Evolutionary conservation across 2,329 filamentous ascomycete species (phyloP).

Genomic region (Trichoderma semiorbis): DNA sequence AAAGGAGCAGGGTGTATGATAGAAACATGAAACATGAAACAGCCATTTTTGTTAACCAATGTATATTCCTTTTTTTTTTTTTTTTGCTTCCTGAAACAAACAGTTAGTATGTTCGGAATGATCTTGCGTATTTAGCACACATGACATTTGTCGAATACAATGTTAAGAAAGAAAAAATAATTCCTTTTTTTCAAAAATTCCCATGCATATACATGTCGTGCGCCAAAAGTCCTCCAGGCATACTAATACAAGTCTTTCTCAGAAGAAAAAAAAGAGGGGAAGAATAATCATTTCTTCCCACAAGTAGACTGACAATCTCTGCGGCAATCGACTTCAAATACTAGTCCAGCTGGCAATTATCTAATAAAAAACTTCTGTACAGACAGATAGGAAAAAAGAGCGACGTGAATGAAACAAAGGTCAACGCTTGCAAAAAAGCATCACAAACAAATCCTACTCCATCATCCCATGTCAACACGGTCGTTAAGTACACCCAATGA

Average conservation of each 20-base stretch:
- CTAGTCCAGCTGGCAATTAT: constrained; percentile 14
- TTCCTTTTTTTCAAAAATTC: background rate
- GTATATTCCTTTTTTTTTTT: background rate
- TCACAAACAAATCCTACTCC: constrained; percentile 3
- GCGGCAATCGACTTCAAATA: constrained; percentile 9
- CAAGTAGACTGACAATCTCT: background rate
- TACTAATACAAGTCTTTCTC: constrained; percentile 7
- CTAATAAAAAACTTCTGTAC: background rate
- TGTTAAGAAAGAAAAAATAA: background rate
- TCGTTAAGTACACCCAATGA: constrained; percentile 11
- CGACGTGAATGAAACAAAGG: background rate
- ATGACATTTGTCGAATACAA: background rate
- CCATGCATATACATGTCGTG: constrained; percentile 2
- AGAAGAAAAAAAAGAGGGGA: background rate
- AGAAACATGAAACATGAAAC: background rate
- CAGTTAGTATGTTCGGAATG: background rate
- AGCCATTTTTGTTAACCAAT: background rate
- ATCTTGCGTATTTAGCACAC: background rate
- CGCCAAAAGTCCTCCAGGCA: background rate
- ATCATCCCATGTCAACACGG: constrained; percentile 14
- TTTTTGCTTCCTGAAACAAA: background rate
- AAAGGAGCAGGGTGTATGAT: background rate
- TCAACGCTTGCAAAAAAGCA: constrained; percentile 14
- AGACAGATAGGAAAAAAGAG: background rate
- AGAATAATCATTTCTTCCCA: background rate